Evolutionary conservation across 257 asterid species (phyloP).

Genomic region (Solanum pimpinellifolium): DNA sequence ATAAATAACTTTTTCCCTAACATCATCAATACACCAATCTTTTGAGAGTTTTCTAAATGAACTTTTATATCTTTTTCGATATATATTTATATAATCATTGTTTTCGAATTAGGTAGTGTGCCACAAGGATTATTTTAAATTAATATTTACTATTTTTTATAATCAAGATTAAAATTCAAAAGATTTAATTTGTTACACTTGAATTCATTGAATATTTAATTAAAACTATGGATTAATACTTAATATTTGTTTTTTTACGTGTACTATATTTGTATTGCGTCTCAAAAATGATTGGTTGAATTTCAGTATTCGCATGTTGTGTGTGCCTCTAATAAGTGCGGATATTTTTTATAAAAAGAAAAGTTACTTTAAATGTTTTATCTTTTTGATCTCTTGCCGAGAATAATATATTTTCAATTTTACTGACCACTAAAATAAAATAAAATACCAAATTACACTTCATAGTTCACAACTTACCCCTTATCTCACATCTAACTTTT

Average conservation of each 20-base stretch:
- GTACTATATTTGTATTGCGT: not conserved
- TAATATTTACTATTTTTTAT: no score
- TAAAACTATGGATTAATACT: not conserved
- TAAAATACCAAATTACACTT: not conserved
- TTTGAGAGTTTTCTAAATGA: not conserved
- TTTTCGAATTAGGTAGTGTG: not conserved
- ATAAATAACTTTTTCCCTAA: not conserved
- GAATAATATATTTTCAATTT: not conserved
- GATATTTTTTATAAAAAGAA: no score
- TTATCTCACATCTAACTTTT: not conserved
- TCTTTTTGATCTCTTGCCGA: fast-evolving
- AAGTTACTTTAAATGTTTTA: no score
- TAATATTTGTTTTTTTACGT: not conserved
- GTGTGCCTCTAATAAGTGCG: not conserved
- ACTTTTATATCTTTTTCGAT: not conserved
- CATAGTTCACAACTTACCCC: not conserved
- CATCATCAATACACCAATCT: not conserved
- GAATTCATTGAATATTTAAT: not conserved
- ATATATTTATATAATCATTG: not conserved
- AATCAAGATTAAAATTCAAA: not conserved
- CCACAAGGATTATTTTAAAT: no score
- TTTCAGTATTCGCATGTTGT: not conserved
- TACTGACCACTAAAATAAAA: not conserved
- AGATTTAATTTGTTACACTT: not conserved
- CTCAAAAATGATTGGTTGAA: not conserved